These are phyloP conservation scores for Blastocystis sp. DNA, from an alignment of 352 stramenopile species.

Conservation along the genomic window DNA sequence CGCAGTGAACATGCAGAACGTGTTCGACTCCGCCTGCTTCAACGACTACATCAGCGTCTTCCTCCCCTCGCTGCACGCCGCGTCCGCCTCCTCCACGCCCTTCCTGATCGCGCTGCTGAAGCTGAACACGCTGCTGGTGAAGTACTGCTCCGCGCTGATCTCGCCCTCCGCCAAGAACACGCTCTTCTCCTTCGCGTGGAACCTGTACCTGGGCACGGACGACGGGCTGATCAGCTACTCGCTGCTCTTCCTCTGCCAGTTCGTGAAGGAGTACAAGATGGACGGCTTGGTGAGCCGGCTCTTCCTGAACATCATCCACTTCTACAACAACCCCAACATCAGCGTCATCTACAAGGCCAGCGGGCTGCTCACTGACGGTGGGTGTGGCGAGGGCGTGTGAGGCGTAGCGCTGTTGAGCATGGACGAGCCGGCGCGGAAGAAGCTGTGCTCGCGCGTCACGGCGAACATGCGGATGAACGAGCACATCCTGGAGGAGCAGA, in stretches of 20 bases:
- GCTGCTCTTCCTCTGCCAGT: constrained; percentile 59
- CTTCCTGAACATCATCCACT: constrained; percentile 55
- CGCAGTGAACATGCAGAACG: not conserved
- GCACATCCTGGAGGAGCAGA: constrained; percentile 51
- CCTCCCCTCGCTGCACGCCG: not conserved
- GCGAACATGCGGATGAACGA: constrained; percentile 60
- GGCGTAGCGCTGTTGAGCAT: constrained; percentile 30
- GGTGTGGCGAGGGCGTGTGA: not conserved
- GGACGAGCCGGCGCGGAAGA: not conserved
- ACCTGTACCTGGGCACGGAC: constrained; percentile 4
- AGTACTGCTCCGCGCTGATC: constrained; percentile 2
- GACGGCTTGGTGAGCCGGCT: constrained; percentile 5
- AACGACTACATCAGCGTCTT: not conserved
- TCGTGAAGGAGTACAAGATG: constrained; percentile 15
- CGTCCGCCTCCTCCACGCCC: not conserved
- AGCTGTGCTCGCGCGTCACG: constrained; percentile 3
- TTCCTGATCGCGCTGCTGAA: constrained; percentile 44
- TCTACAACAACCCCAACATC: constrained; percentile 34
- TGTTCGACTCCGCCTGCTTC: not conserved
- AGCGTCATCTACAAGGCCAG: constrained; percentile 24
- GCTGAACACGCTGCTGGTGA: constrained; percentile 47
- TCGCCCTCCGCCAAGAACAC: not conserved
- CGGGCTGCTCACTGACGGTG: not conserved
- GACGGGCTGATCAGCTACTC: constrained; percentile 40
- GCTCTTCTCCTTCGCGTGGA: constrained; percentile 19